Conservation (phyloP, 2,329 filamentous ascomycete species). For the Torrubiella hemipterigena region DNA sequence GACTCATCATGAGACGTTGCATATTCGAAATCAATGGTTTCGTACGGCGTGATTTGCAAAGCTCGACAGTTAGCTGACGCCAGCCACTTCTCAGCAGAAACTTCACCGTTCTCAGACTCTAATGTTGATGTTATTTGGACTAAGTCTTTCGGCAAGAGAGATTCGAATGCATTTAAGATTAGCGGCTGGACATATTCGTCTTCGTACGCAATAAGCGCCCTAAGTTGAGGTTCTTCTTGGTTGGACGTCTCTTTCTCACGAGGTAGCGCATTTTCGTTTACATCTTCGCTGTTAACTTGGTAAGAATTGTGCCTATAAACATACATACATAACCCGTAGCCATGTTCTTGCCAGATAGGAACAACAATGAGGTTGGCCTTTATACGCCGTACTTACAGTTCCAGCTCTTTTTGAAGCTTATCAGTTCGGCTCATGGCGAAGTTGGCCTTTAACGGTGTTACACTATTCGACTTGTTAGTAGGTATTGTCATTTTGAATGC, state of each 20-base stretch:
- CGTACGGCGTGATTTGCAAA: slow-evolving; percentile 78
- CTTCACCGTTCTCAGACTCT: slow-evolving; percentile 15
- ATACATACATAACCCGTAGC: slow-evolving; percentile 14
- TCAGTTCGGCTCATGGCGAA: slow-evolving; percentile 66
- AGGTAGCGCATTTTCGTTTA: slow-evolving; percentile 8
- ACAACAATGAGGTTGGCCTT: background rate
- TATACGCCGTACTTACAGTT: slow-evolving; percentile 56
- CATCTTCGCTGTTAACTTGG: slow-evolving; percentile 7
- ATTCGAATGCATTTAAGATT: slow-evolving; percentile 59
- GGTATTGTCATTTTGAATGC: background rate
- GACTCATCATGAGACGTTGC: slow-evolving; percentile 48
- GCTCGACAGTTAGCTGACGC: slow-evolving; percentile 28
- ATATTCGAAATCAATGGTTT: slow-evolving; percentile 74
- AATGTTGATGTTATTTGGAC: slow-evolving; percentile 43
- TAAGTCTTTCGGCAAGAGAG: slow-evolving; percentile 40
- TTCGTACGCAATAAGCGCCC: slow-evolving; percentile 73
- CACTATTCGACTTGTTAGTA: slow-evolving; percentile 33
- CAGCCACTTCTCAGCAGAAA: slow-evolving; percentile 23
- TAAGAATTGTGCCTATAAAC: slow-evolving; percentile 25
- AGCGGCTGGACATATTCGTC: slow-evolving; percentile 84
- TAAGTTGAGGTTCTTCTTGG: slow-evolving; percentile 17
- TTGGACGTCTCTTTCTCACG: slow-evolving; percentile 10
- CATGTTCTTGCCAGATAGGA: background rate
- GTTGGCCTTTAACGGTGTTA: slow-evolving; percentile 85
- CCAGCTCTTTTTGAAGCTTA: slow-evolving; percentile 58